These are phyloP conservation scores for Debaryomyces castellii DNA, from an alignment of 805 yeast genomes.

Conservation along the genomic window DNA sequence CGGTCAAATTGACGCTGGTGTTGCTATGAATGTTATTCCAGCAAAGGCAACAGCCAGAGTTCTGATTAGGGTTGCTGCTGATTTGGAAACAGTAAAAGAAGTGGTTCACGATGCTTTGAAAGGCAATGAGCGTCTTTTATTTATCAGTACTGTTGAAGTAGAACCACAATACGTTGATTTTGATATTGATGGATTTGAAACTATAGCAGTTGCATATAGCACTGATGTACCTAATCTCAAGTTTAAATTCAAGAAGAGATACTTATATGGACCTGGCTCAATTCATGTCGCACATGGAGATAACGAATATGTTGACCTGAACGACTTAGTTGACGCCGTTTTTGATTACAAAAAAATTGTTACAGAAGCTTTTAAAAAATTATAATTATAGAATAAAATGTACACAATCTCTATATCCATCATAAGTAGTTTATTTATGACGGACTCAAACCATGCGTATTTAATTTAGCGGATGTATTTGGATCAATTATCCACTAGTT, in stretches of 20 bases:
- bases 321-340: slow-evolving; percentile 49
- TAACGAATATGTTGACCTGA: slow-evolving; percentile 49
- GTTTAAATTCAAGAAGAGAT: slow-evolving; percentile 29
- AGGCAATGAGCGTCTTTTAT: slow-evolving; percentile 20
- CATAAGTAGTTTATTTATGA: slow-evolving; percentile 27
- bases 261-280: slow-evolving; percentile 67
- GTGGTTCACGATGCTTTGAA: slow-evolving; percentile 35
- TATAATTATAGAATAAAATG: slow-evolving; percentile 17
- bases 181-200: slow-evolving; percentile 14
- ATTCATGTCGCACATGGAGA: slow-evolving; percentile 62
- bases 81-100: slow-evolving; percentile 34
- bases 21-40: slow-evolving; percentile 67
- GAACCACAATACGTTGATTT: slow-evolving; percentile 2
- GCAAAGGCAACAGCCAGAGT: slow-evolving; percentile 52
- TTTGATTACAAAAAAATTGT: slow-evolving; percentile 52
- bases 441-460: slow-evolving; percentile 49
- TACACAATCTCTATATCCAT: slow-evolving; percentile 48
- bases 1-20: slow-evolving; percentile 59
- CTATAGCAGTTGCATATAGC: slow-evolving; percentile 47
- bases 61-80: slow-evolving; percentile 55
- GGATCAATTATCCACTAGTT: slow-evolving; percentile 9
- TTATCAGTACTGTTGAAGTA: slow-evolving; percentile 7
- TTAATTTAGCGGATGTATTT: slow-evolving; percentile 33
- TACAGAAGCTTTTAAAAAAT: slow-evolving; percentile 12
- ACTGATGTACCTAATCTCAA: slow-evolving; percentile 39